These are phyloP conservation scores for Exophiala aquamarina DNA, from an alignment of 2,329 filamentous ascomycete species.

Conservation along the genomic window DNA sequence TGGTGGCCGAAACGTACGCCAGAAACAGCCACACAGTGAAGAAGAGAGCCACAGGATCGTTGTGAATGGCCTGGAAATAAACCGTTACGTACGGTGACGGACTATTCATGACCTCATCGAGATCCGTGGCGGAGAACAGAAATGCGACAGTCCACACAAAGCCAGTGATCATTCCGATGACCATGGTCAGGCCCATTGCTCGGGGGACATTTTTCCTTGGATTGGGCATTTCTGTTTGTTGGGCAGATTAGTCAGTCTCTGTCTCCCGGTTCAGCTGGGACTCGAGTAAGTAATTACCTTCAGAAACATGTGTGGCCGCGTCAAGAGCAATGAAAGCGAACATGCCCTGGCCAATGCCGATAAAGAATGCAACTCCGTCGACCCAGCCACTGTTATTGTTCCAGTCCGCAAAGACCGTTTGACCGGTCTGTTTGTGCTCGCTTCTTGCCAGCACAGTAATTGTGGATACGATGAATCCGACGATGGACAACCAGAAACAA, in stretches of 20 bases:
- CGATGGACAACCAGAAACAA: slow-evolving; percentile 21
- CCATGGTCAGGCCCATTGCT: slow-evolving; percentile 26
- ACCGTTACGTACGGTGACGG: slow-evolving; percentile 22
- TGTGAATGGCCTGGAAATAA: slow-evolving; percentile 23
- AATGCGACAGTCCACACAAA: slow-evolving; percentile 24
- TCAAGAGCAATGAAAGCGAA: slow-evolving; percentile 32
- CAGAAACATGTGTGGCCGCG: slow-evolving; percentile 30
- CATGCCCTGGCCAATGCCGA: slow-evolving; percentile 37
- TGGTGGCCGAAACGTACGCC: slow-evolving; percentile 46
- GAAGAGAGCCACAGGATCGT: slow-evolving; percentile 15
- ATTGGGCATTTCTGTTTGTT: slow-evolving; percentile 20
- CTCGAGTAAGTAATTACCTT: slow-evolving; percentile 21
- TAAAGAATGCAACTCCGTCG: slow-evolving; percentile 56
- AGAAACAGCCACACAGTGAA: slow-evolving; percentile 28
- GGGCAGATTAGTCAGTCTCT: neutral
- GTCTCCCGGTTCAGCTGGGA: no score
- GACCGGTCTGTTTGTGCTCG: slow-evolving; percentile 39
- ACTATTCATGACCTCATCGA: slow-evolving; percentile 17
- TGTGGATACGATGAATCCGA: slow-evolving; percentile 29
- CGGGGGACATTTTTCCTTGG: slow-evolving; percentile 25
- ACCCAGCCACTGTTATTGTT: slow-evolving; percentile 69
- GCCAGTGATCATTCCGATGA: slow-evolving; percentile 26
- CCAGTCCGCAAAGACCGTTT: slow-evolving; percentile 57
- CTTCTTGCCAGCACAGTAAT: slow-evolving; percentile 31
- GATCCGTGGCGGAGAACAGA: slow-evolving; percentile 21